Evolutionary conservation across 768 basidiomycete genomes (phyloP), one percentile per base, ranked within the genome.

Genomic region (Megacollybia marginata): DNA sequence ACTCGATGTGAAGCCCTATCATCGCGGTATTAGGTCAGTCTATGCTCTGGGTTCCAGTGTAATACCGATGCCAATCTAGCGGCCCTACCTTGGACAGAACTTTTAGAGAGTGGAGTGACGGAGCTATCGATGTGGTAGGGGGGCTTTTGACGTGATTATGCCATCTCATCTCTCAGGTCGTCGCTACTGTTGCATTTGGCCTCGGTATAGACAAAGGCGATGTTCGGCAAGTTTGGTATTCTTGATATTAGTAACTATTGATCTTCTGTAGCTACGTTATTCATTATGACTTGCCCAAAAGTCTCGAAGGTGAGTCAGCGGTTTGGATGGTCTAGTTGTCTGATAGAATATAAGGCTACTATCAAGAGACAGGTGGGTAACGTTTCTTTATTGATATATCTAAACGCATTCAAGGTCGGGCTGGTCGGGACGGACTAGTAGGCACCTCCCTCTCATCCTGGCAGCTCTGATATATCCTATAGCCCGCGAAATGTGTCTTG

Each of bases 191-290:
- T 46, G 89, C 89, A 5, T 92, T 92, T 56, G 90, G 90, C 2
- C 81, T 91, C 68, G 89, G 89, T 1, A 91, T 92, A 42, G 88
- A 92, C 61, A 92, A 91, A 66, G 69, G 77, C 16, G 83, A 89
- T 53, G 86, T 88, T 47, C 74, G 85, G 80, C 81, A 59, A 18
- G 65, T 40, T 6, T 28, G 20, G 18, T 46, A 6, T 32, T 33
- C 31, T 31, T 8, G 49, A 16, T 12, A 2, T 42, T 34, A 38
- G 23, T 6, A 42, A 20, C 10, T 15, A 23, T 38, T 36, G 10
- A 51, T 31, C 18, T 31, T 11, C 16, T 57, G 20, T 43, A 73
- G 87, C 34, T 91, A 88, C 56, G 78, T 90, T 40, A 80, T 92
- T 38, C 89, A 92, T 58, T 90, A 79, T 53, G 88, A 91, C 62